Base-by-base conservation (phyloP, 768 basidiomycete species). In the Boletellus emodensis region DNA sequence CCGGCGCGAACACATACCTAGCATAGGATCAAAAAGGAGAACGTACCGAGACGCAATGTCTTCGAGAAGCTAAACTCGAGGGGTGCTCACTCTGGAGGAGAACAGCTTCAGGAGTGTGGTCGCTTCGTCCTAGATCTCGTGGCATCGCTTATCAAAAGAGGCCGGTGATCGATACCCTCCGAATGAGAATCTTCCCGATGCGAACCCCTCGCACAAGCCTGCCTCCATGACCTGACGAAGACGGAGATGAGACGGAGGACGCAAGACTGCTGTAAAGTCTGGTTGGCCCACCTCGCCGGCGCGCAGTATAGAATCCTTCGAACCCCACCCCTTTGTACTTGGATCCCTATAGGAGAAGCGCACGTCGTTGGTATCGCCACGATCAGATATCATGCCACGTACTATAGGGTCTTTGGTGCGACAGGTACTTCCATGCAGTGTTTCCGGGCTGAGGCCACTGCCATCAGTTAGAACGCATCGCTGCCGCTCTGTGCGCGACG, bases 121-220 rank as follows among this genome's bases (percentile, higher is more conserved):
- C 63, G 94, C 93, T 68, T 98, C 96, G 61, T 99, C 94, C 90
- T 95, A 58, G 12, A 49, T 24, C 26, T 15, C 43, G 18, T 15
- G 28, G 36, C 28, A 38, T 55, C 34, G 47, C 46, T 24, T 24
- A 32, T 14, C 34, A 47, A 36, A 41, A 24, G 44, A 22, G 10
- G 6, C 30, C 4, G 10, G 40, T 20, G n/a, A 14, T 22, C 63
- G 80, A 55, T 69, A 92, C 93, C 66, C 95, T 72, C 71, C 98
- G 95, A 54, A 99, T 99, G 42, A 99, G 76, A 62, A 99, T 98
- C 75, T 99, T 99, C 42, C 95, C 95, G 52, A 99, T 95, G 55
- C 95, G 80, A 22, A 91, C 89, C 96, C 95, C 68, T 97, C 95
- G 38, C 95, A 78, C 54, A 99, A 74, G 35, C 95, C 96, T 12